Evolutionary conservation across 176 grass and related monocot species (phyloP).

Genomic region (Aechmea fasciata): DNA sequence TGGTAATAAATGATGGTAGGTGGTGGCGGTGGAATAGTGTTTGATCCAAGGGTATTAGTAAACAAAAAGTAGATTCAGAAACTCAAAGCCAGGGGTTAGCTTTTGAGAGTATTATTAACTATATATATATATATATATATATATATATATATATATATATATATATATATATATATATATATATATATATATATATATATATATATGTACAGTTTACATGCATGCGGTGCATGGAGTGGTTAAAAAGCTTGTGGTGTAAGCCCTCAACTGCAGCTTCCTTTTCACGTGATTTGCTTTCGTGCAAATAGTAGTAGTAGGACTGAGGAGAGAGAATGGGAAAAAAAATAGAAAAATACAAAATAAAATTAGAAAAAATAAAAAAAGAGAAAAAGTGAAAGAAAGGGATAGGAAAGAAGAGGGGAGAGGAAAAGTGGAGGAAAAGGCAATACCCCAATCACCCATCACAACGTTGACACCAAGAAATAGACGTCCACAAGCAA

Average conservation of each 20-base stretch:
- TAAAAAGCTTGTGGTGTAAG: background rate
- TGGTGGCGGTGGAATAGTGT: too few relatives aligned
- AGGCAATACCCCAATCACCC: background rate
- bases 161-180: too few relatives aligned
- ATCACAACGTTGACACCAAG: constrained; percentile 13
- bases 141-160: too few relatives aligned
- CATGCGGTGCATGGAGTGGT: too few relatives aligned
- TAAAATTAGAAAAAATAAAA: background rate
- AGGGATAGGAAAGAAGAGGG: background rate
- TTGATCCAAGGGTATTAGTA: too few relatives aligned
- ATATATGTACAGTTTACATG: background rate
- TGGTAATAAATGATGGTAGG: too few relatives aligned
- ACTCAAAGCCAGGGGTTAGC: too few relatives aligned
- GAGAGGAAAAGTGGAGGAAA: constrained; percentile 6
- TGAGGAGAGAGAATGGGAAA: background rate
- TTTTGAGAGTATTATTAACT: too few relatives aligned
- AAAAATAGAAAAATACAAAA: background rate
- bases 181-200: too few relatives aligned
- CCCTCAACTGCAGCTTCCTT: background rate
- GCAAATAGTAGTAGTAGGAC: background rate
- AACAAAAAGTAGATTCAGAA: too few relatives aligned
- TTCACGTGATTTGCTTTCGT: constrained; percentile 4
- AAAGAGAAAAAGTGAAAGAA: background rate
- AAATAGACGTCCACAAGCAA: constrained; percentile 6
- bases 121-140: too few relatives aligned